phyloP scores from a whole-genome alignment of 192 early-diverging fungal genomes.

The Podila epigama region DNA sequence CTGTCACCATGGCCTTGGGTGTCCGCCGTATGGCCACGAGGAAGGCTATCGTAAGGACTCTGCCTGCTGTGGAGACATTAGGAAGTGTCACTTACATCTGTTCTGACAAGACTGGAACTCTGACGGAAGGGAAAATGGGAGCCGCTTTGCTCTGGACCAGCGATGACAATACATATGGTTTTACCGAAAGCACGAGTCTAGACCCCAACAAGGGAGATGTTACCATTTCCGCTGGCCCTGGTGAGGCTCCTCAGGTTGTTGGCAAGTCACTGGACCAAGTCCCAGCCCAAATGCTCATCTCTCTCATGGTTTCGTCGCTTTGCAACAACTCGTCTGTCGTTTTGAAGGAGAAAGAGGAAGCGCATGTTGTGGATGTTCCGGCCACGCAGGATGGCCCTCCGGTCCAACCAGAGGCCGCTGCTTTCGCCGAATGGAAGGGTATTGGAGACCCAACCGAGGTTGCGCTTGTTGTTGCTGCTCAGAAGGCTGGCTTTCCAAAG shows the following conservation, averaged over 20 bases:
- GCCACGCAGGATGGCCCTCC: too few species aligned
- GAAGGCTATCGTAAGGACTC: constrained; percentile 90
- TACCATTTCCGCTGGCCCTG: constrained; percentile 19
- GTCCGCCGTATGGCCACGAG: constrained; percentile 92
- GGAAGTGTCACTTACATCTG: constrained; percentile 97
- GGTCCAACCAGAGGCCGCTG: not conserved
- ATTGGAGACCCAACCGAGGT: constrained; percentile 97
- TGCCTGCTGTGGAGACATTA: constrained; percentile 94
- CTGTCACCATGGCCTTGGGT: constrained; percentile 96
- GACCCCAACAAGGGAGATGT: constrained; percentile 59
- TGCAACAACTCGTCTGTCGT: constrained; percentile 89
- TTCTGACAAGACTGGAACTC: constrained; percentile 96
- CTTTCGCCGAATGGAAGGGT: constrained; percentile 63
- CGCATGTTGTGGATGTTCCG: not conserved
- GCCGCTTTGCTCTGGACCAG: constrained; percentile 83
- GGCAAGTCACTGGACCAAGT: constrained; percentile 50
- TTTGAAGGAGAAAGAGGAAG: constrained; percentile 56
- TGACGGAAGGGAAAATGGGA: constrained; percentile 99
- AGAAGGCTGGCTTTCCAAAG: constrained; percentile 81
- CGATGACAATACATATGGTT: constrained; percentile 69
- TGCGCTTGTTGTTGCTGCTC: constrained; percentile 84
- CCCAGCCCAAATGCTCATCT: constrained; percentile 61
- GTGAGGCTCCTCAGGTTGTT: constrained; percentile 47
- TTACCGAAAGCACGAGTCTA: constrained; percentile 66
- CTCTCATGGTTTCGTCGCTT: constrained; percentile 78